phyloP scores from a whole-genome alignment of 495 filamentous ascomycete species.

The Xylaria scruposa region DNA sequence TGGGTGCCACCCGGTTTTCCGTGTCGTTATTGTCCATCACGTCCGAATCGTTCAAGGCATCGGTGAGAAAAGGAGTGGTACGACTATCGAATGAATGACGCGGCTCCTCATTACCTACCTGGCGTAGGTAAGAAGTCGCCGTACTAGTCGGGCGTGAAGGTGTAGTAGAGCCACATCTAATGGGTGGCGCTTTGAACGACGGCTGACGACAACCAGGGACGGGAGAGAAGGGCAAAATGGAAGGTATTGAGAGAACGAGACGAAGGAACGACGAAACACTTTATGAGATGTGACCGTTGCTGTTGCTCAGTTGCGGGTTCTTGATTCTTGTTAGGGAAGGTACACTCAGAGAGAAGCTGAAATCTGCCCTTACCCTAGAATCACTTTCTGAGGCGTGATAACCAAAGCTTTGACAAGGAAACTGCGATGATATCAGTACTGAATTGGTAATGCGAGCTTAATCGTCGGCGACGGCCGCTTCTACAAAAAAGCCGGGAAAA shows the following conservation, averaged over 20 bases:
- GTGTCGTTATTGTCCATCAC: constrained; percentile 11
- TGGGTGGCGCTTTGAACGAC: neutral
- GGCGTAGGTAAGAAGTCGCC: neutral
- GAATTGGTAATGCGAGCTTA: neutral
- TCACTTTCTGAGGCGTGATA: neutral
- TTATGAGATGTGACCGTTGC: neutral
- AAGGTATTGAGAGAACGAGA: neutral
- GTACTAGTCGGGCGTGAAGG: neutral
- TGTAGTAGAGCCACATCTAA: neutral
- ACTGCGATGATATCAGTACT: neutral
- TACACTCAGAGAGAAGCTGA: neutral
- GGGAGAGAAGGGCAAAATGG: neutral
- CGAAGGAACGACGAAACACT: neutral
- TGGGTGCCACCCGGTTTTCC: neutral
- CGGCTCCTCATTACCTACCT: neutral
- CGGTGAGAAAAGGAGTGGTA: neutral
- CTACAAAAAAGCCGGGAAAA: neutral
- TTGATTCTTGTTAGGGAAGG: neutral
- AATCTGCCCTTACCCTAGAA: neutral
- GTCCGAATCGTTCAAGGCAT: neutral
- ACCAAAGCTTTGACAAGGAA: neutral
- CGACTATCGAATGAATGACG: neutral
- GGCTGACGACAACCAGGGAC: neutral
- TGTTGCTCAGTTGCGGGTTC: neutral
- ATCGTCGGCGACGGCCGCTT: neutral